A percentile compares a stretch with the other conserved stretches of the same genome.
These are phyloP conservation scores for Ustilago bromivora DNA, from an alignment of 1,284 basidiomycete genomes.

Conservation along the genomic window DNA sequence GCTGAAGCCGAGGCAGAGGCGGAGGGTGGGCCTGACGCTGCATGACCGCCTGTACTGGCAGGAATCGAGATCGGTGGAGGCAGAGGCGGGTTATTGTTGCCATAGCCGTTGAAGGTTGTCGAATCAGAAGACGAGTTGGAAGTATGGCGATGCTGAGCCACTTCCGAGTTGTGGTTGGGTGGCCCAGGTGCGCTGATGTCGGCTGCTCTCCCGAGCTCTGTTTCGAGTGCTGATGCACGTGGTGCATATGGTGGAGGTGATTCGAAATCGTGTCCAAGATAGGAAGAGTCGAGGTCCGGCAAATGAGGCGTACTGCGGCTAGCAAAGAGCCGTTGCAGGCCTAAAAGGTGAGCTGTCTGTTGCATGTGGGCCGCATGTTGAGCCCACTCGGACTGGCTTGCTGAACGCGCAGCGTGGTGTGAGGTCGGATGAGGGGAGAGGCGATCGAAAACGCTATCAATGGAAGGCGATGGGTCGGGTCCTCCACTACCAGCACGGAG, in stretches of 20 bases:
- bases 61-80: conserved; percentile 50
- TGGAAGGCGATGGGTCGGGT: conserved; percentile 18
- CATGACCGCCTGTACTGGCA: background rate
- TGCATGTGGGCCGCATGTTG: conserved; percentile 50
- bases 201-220: conserved; percentile 36
- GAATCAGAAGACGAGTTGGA: conserved; percentile 19
- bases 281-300: conserved; percentile 41
- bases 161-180: background rate
- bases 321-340: conserved; percentile 43
- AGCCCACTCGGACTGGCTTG: conserved; percentile 81
- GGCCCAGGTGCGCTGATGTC: conserved; percentile 4
- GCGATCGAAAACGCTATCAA: conserved; percentile 78
- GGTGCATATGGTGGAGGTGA: conserved; percentile 50
- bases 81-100: conserved; percentile 28
- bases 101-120: conserved; percentile 3
- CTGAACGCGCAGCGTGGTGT: conserved; percentile 93
- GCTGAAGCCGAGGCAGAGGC: conserved; percentile 11
- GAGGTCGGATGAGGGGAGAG: conserved; percentile 93
- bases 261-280: conserved; percentile 40
- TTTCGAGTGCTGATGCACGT: conserved; percentile 35
- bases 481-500: conserved; percentile 12
- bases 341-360: conserved; percentile 42
- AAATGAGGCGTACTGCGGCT: conserved; percentile 51
- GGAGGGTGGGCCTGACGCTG: conserved; percentile 14
- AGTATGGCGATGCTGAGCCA: background rate